Base-by-base conservation (phyloP, 164 flowering plant species). In the Litsea cubeba region DNA sequence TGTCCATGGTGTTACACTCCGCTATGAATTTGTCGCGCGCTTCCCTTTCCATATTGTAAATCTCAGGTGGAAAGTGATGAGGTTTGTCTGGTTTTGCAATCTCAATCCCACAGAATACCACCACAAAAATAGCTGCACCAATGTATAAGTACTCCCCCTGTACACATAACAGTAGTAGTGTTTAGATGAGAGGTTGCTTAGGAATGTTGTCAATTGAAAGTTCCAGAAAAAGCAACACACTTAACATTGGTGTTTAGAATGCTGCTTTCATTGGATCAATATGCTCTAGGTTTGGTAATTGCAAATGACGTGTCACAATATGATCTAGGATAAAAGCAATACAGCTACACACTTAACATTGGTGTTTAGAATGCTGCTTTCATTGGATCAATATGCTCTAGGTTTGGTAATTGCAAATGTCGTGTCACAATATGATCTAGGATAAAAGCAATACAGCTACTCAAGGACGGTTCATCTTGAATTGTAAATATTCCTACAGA, bases 31-130 rank as follows among this genome's bases (percentile, higher is more conserved):
- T 94, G 82, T 94, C 98, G 0, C 98, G 89, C 65, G 95, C 93
- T 76, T 89, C 96, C 69, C 97, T 89, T 70, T 94, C 97, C 98
- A 94, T 88, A 71, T 92, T 94, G 84, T 94, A 94, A 65, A 94
- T 94, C 74, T 92, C 88, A 15, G 98, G 97, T 72, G 92, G 97
- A 73, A 94, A 94, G 87, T 94, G 87, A 78, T 94, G 94, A 17
- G 98, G 91, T 71, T 94, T 71, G 72, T 89, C 94, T 1, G 97
- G 98, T 81, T 94, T 94, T 72, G 85, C 88, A 89, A 92, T 87
- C 87, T 94, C 97, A 15, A 92, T 94, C n/a, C 85, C 83, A 82
- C 91, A 85, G 75, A 92, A 94, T n/a, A 92, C 75, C 46, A 84
- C 85, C 12, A 86, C 83, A 75, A 89, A 94, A 6, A 91, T n/a